Conservation (phyloP, 345 rosid species). For the Hypericum perforatum region DNA sequence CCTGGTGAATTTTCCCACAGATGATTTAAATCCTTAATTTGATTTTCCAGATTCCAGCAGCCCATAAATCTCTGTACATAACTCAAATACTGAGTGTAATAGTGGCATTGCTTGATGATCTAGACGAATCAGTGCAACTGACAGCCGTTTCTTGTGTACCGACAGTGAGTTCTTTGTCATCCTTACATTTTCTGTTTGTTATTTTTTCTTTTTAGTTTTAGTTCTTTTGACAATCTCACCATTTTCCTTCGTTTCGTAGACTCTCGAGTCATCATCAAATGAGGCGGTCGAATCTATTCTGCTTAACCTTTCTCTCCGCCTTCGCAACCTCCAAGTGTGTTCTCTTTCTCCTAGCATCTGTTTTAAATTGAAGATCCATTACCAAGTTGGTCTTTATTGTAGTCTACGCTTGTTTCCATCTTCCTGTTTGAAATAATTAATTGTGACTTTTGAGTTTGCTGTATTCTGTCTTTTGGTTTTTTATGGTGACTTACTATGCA, state of each 20-base stretch:
- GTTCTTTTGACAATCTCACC: not conserved
- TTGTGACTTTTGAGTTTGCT: no score
- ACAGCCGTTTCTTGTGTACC: conserved; percentile 86
- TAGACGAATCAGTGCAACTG: conserved; percentile 77
- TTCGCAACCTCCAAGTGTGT: conserved; percentile 79
- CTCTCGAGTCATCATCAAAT: conserved; percentile 64
- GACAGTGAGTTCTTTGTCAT: conserved; percentile 34
- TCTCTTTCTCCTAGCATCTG: conserved; percentile 6
- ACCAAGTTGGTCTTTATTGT: no score
- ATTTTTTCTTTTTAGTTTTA: conserved; percentile 2
- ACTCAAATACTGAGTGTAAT: conserved; percentile 80
- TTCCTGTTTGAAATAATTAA: no score
- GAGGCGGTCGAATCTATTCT: conserved; percentile 87
- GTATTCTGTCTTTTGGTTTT: no score
- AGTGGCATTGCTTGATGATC: conserved; percentile 82
- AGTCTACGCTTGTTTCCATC: no score
- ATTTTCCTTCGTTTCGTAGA: conserved; percentile 25
- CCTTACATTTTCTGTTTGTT: conserved; percentile 9
- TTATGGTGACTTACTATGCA: no score
- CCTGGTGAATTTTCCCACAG: not conserved
- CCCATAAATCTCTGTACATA: conserved; percentile 61
- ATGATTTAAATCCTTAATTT: not conserved
- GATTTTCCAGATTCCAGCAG: conserved; percentile 63
- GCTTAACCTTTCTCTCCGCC: conserved; percentile 68
- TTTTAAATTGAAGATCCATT: not conserved